These are phyloP conservation scores for Citrus maxima DNA, from an alignment of 345 rosid genomes.

Conservation along the genomic window DNA sequence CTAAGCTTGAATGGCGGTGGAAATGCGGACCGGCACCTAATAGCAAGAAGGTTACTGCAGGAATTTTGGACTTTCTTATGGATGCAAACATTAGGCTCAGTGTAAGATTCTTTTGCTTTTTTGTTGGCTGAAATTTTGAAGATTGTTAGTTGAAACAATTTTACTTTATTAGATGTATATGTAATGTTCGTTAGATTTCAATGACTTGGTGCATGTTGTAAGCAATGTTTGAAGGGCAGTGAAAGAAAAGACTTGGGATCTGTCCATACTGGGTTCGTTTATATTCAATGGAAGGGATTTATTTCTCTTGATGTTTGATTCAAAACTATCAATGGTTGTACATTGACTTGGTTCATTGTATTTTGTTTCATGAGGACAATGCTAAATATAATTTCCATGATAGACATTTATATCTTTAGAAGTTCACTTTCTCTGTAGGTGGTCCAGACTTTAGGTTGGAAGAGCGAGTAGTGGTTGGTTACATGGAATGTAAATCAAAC, in stretches of 20 bases:
- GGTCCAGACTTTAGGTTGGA: too few relatives aligned
- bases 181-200: background rate
- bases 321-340: background rate
- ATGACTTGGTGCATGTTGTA: background rate
- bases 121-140: background rate
- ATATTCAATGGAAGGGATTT: background rate
- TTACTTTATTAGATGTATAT: background rate
- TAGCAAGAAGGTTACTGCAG: constrained; percentile 44
- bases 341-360: background rate
- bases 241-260: background rate
- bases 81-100: constrained; percentile 78
- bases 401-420: background rate
- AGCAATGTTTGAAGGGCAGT: background rate
- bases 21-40: constrained; percentile 61
- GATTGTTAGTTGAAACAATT: background rate
- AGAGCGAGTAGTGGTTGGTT: background rate
- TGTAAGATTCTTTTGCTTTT: constrained; percentile 29
- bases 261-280: background rate
- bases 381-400: background rate
- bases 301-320: background rate
- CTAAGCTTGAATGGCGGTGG: constrained; percentile 90
- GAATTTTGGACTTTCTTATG: constrained; percentile 80
- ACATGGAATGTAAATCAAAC: background rate
- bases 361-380: background rate
- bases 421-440: background rate